Percentiles rank a stretch among this genome's conserved stretches.
phyloP scores from a whole-genome alignment of 2,329 filamentous ascomycete species.

The Penicillium brevicompactum region DNA sequence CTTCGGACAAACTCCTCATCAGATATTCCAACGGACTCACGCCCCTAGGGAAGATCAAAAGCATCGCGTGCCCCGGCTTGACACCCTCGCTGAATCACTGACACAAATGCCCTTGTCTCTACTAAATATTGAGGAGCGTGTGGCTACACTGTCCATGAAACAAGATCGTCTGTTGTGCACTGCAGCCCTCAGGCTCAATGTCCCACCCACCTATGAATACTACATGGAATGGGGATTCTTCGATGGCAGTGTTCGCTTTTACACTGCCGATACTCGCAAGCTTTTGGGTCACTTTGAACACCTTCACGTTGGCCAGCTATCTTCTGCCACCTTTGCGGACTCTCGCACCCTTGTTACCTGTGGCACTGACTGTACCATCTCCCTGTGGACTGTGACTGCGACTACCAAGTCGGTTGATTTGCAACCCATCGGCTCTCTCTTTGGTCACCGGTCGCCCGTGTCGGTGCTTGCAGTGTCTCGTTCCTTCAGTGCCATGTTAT shows the following conservation, averaged over 20 bases:
- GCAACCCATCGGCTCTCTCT: conserved; percentile 75
- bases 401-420: conserved; percentile 74
- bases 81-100: conserved; percentile 74
- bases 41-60: conserved; percentile 70
- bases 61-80: conserved; percentile 69
- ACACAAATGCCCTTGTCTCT: conserved; percentile 78
- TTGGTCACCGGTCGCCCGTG: conserved; percentile 85
- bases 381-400: conserved; percentile 73
- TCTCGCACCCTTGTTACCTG: conserved; percentile 89
- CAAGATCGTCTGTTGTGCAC: conserved; percentile 82
- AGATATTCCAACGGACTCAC: conserved; percentile 84
- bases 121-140: conserved; percentile 74
- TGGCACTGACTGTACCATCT: conserved; percentile 88
- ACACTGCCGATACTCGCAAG: conserved; percentile 78
- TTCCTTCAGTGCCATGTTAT: conserved; percentile 84
- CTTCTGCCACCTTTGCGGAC: conserved; percentile 80
- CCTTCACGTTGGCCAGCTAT: conserved; percentile 86
- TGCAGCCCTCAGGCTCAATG: conserved; percentile 80
- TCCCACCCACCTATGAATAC: conserved; percentile 83
- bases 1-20: conserved; percentile 95
- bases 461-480: conserved; percentile 81
- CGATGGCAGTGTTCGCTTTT: conserved; percentile 91
- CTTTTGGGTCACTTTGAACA: conserved; percentile 89
- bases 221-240: conserved; percentile 96
- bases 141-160: conserved; percentile 76